A percentile compares a stretch with the other conserved stretches of the same genome.
phyloP scores from a whole-genome alignment of 768 basidiomycete species.

The Trametes cingulata region DNA sequence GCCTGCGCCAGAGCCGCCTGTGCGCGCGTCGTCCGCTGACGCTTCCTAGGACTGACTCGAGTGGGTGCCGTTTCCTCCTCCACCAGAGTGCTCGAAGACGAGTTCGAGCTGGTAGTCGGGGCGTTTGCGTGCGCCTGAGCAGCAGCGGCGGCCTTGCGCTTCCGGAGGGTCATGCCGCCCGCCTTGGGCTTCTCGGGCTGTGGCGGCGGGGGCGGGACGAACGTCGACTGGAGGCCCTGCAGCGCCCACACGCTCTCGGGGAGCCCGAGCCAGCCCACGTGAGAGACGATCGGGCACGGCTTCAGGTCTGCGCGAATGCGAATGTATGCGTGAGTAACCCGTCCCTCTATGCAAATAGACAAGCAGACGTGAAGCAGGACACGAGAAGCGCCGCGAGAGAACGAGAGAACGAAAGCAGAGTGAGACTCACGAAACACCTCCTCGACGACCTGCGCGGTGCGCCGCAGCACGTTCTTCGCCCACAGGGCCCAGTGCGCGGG shows the following conservation, averaged over 20 bases:
- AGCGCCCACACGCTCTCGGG: constrained; percentile 17
- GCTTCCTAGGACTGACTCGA: constrained; percentile 13
- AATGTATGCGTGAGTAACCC: not conserved
- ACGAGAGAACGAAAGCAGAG: not conserved
- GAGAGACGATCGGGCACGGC: constrained; percentile 17
- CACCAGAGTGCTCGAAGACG: not conserved
- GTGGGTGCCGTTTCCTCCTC: not conserved
- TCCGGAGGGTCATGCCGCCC: constrained; percentile 18
- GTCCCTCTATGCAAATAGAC: not conserved
- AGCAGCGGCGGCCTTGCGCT: constrained; percentile 14
- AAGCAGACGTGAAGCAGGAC: not conserved
- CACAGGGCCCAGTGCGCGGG: constrained; percentile 68
- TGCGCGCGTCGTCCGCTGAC: constrained; percentile 14
- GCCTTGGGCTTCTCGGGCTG: constrained; percentile 13
- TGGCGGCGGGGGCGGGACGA: constrained; percentile 13
- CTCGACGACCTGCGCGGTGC: constrained; percentile 55
- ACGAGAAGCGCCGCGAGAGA: not conserved
- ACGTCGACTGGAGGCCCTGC: constrained; percentile 14
- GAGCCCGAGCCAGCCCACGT: constrained; percentile 17
- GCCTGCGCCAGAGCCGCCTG: constrained; percentile 4
- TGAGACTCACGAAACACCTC: constrained; percentile 51
- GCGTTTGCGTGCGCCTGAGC: not conserved
- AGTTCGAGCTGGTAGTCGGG: not conserved
- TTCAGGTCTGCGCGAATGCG: constrained; percentile 3
- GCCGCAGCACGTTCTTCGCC: constrained; percentile 49